Percentiles rank a stretch among this genome's conserved stretches.
These are phyloP conservation scores for Paracamarosporium sp. DNA, from an alignment of 2,329 filamentous ascomycete species.

Conservation along the genomic window DNA sequence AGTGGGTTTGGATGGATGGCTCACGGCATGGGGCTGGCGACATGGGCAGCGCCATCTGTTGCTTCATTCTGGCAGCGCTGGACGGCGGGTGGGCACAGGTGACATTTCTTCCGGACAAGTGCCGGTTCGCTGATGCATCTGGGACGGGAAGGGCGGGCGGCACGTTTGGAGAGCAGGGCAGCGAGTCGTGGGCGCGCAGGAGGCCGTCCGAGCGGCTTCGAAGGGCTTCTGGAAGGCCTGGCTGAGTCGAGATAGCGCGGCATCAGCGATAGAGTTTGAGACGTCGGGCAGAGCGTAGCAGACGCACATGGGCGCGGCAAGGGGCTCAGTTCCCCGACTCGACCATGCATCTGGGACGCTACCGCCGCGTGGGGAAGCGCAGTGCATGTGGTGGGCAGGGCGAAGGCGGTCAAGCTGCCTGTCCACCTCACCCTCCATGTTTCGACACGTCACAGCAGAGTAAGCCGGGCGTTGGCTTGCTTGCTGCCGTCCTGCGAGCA, in stretches of 20 bases:
- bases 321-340: constrained; percentile 18
- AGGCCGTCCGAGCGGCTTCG: constrained; percentile 39
- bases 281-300: constrained; percentile 1
- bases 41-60: constrained; percentile 7
- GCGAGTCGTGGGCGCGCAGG: constrained; percentile 17
- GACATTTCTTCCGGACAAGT: constrained; percentile 26
- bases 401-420: constrained; percentile 24
- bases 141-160: constrained; percentile 21
- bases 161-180: constrained; percentile 12
- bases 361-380: constrained; percentile 27
- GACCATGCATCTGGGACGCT: constrained; percentile 22
- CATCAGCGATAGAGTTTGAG: constrained; percentile 9
- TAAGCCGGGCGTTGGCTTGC: constrained; percentile 1
- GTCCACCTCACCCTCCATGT: constrained; percentile 3
- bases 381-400: constrained; percentile 11
- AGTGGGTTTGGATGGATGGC: not conserved
- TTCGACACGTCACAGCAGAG: not conserved
- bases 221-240: constrained; percentile 23
- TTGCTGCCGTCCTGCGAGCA: constrained; percentile 6
- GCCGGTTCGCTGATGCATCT: constrained; percentile 24
- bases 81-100: constrained; percentile 20
- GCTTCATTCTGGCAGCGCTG: constrained; percentile 18
- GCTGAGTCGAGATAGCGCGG: constrained; percentile 5
- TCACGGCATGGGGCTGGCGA: constrained; percentile 8
- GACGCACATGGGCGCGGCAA: constrained; percentile 4